Base-by-base conservation (phyloP, 106 monocot species). In the Alisma plantagoaquatica region DNA sequence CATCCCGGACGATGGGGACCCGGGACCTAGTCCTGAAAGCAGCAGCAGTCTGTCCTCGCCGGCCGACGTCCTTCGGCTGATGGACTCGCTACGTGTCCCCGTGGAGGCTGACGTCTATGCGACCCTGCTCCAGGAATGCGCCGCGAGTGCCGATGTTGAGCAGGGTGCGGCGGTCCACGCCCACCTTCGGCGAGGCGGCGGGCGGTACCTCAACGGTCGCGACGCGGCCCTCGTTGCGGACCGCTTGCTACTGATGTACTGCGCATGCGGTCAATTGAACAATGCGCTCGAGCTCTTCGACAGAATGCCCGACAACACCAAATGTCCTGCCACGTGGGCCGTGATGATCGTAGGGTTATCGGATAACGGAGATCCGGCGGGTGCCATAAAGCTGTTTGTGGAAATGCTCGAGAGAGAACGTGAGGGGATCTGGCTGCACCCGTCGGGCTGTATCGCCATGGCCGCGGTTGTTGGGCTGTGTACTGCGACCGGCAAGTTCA, bases 241-340 rank as follows among this genome's bases (percentile, higher is more conserved):
- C 52, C 75, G 91, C 8, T 53, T 92, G 29, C 62, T 92, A 15
- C 70, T 78, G 27, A 70, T 78, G 72, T 76, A 76, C 62, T 68
- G 61, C 0, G 68, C 71, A 16, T 78, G 73, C 45, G 68, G 75
- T 2, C 33, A 43, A 2, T 15, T 25, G 4, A 33, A 49, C 1
- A 1, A 2, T 23, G 86, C 86, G 0, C 73, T 58, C 4, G 53
- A 70, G 31, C 16, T 92, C 52, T 86, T 92, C 59, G 78, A 67
- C n/a, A 31, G 50, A 78, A 86, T 92, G 91, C 57, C 73, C 10
- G n/a, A n/a, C n/a, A n/a, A n/a, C n/a, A 20, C 23, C 0, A 73
- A 67, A 49, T 72, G 79, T 30, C 44, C 53, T 29, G 59, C 68
- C 51, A 72, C 91, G 5, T 82, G 78, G 78, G 64, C 64, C 3